Evolutionary conservation across 768 basidiomycete genomes (phyloP), one percentile per base, ranked within the genome.

Genomic region (Scleroderma bovista): DNA sequence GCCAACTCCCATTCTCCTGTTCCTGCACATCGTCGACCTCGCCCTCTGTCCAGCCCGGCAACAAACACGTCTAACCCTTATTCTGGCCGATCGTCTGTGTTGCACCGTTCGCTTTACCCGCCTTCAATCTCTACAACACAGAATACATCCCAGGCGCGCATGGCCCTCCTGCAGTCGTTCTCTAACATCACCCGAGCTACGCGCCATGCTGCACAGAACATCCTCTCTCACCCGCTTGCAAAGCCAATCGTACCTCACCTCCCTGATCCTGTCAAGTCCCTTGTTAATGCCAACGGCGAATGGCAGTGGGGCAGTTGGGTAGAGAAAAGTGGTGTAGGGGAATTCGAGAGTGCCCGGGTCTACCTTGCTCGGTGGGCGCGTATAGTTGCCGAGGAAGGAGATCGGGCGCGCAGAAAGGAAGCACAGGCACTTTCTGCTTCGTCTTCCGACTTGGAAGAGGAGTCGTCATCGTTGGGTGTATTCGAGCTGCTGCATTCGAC

Each of bases 361-460:
- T 98, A 98, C 65, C 80, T 99, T 9, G 96, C 96, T 10, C 77
- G 91, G 29, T 99, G 96, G 96, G 96, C 96, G 3, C 77, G 94
- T 44, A 88, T 93, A 51, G 96, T 98, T 1, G 96, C 96, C 2
- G 96, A 99, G 67, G 96, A 98, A 64, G 96, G 96, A 16, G 96
- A 99, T 66, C 78, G 91, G 15, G 83, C 93, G 6, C 77, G 96
- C 38, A 71, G 83, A 55, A 77, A 79, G 39, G 96, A 99, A 65
- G 81, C 87, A 0, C 85, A 86, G 61, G 73, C 78, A 0, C 58
- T 88, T 12, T 69, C 76, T 2, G 72, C 79, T 3, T 72, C 78
- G 6, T 69, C 75, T 4, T 59, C 72, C 12, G 73, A 73, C 52
- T 63, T 73, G 32, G 75, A 65, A 16, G 83, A 83, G 60, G 88